Evolutionary conservation across 1,139 yeast genomes (phyloP), one percentile per base, ranked within the genome.

Genomic region (Protomyces pachydermus): DNA sequence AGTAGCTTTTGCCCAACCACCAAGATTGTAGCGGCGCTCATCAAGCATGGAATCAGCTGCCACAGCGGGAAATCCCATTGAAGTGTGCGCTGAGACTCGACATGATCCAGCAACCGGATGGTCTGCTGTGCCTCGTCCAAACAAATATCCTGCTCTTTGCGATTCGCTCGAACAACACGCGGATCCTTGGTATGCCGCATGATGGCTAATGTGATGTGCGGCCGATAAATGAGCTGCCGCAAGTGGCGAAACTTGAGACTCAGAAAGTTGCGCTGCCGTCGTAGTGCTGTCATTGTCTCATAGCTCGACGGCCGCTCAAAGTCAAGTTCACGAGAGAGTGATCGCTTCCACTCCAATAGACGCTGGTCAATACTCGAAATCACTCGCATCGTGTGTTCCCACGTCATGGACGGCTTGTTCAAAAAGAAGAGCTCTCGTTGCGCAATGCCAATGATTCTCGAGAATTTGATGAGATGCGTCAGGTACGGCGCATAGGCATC

Each of bases 221-320:
- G 68, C 5, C 68, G 65, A 52, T 67, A 65, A 46, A 66, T 56
- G 63, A 67, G 55, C 6, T 67, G 65, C 37, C 57, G 37, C 23
- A 67, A 28, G 38, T 67, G 66, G 25, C 61, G 61, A 32, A 60
- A 67, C 42, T 56, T 60, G 32, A 64, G 51, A n/a, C 65, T 65
- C 9, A 67, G 51, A 50, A 58, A 56, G 32, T 55, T 56, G 14
- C 68, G 60, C 67, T 66, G 64, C 23, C 52, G 35, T 14, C 56
- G 38, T 14, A 34, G 52, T 32, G 48, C 56, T 28, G 42, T 58
- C 55, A 35, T 39, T 18, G 57, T 37, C 53, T 45, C 56, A n/a
- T 28, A 45, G 8, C 54, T 55, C 23, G 52, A 18, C 9, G 32
- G 55, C 14, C 57, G 50, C 28, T 66, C 65, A 39, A 66, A 32